Evolutionary conservation across 2,329 filamentous ascomycete species (phyloP), one percentile per base, ranked within the genome.

Genomic region (Penicillium sp.): DNA sequence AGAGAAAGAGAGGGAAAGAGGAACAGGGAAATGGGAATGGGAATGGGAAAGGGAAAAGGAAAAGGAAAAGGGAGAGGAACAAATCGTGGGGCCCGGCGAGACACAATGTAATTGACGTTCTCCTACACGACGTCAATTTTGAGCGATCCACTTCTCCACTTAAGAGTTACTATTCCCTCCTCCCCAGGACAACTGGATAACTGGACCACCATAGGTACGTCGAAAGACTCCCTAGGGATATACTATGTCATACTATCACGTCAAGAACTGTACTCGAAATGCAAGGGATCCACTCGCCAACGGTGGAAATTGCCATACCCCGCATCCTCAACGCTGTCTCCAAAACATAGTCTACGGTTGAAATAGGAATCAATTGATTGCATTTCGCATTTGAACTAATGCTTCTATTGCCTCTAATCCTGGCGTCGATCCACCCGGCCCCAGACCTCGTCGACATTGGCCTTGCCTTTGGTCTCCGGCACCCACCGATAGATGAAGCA

Each of bases 391-490:
- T 2, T 23, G 20, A 3, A 23, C 6, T 24, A 38, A 5, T 20
- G 3, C 8, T 23, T 23, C 8, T n/a, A 71, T 49, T 72, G 68
- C 42, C 59, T 46, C 49, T 59, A 71, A 50, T 72, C 70, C 44
- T 60, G 58, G 44, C 70, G 63, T 44, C 68, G 62, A 32, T 64
- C 58, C 15, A 59, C 54, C 49, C 88, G 77, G 1, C 88, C 88
- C 91, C 91, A 96, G n/a, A 95, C 90, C 66, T 95, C 91, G 62
- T 95, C 89, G 0, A 81, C 83, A 63, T 86, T 85, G 63, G 81
- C 83, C 78, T 89, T 95, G 2, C 89, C 91, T 63, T 84, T 89
- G 0, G 91, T 95, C 74, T 97, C 92, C 0, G 92, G 92, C 15
- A 97, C 88, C 41, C 76, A 81, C 72, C 77, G 81, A 7, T 76